Conservation (phyloP, 352 stramenopile genomes). For the Pythium insidiosum region DNA sequence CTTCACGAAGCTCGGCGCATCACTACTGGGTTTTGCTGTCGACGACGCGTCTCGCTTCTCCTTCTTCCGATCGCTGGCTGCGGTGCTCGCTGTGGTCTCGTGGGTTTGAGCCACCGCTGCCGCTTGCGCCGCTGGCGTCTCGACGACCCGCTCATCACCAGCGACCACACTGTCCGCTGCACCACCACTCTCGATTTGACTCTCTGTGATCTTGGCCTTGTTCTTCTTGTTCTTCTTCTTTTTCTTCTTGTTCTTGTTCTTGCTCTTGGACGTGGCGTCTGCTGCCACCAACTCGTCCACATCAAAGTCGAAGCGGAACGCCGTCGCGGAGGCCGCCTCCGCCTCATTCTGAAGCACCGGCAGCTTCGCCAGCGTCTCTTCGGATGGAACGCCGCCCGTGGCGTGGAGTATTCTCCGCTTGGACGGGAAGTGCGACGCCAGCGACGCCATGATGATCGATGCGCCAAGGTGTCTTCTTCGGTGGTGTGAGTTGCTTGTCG, state of each 20-base stretch:
- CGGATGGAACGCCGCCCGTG: not conserved
- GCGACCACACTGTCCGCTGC: too few relatives aligned
- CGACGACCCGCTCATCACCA: too few relatives aligned
- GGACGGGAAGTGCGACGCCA: constrained; percentile 43
- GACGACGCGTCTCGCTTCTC: too few relatives aligned
- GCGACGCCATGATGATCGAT: not conserved
- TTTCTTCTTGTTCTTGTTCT: constrained; percentile 14
- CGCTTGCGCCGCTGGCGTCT: too few relatives aligned
- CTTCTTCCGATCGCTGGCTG: too few relatives aligned
- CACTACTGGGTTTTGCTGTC: too few relatives aligned
- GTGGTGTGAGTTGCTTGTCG: not conserved
- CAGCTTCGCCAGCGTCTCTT: constrained; percentile 17
- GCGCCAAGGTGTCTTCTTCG: not conserved
- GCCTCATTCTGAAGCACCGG: constrained; percentile 19
- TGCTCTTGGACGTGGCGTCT: constrained; percentile 8
- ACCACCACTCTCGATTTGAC: too few relatives aligned
- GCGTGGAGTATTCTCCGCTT: constrained; percentile 25
- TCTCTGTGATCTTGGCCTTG: constrained; percentile 9
- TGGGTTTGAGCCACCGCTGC: too few relatives aligned
- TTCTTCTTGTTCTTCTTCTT: constrained; percentile 19
- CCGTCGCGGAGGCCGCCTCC: constrained; percentile 4
- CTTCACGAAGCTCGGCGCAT: too few relatives aligned
- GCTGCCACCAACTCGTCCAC: constrained; percentile 5
- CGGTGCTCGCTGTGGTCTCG: too few relatives aligned
- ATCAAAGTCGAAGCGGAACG: constrained; percentile 50